phyloP scores from a whole-genome alignment of 1,284 basidiomycete species.

The Ganoderma lingzhi region DNA sequence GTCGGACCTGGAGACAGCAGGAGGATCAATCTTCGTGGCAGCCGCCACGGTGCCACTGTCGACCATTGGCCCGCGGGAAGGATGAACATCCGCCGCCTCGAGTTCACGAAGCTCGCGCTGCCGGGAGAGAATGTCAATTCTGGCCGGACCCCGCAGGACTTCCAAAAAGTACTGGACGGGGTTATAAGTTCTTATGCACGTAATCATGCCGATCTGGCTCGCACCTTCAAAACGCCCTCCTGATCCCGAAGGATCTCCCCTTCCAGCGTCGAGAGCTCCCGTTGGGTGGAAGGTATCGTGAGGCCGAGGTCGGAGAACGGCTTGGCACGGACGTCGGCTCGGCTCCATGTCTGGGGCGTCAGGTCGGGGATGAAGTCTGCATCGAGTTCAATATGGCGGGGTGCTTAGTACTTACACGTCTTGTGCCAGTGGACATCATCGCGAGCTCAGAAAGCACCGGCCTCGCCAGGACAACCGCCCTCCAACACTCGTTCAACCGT shows the following conservation, averaged over 20 bases:
- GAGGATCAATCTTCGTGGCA: background rate
- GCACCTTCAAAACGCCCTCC: background rate
- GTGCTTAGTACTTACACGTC: background rate
- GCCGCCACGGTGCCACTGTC: background rate
- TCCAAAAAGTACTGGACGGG: background rate
- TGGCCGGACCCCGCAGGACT: background rate
- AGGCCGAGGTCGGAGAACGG: background rate
- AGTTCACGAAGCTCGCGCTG: background rate
- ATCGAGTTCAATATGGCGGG: background rate
- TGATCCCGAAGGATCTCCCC: background rate
- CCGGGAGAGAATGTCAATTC: background rate
- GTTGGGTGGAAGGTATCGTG: background rate
- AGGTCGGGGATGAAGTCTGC: background rate
- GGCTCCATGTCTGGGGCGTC: background rate
- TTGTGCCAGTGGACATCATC: background rate
- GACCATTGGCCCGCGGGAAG: background rate
- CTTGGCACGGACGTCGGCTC: background rate
- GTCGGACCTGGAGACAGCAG: background rate
- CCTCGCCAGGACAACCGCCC: conserved; percentile 3
- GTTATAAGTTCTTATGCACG: too few species aligned
- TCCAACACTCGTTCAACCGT: background rate
- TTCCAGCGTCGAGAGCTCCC: background rate
- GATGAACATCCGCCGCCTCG: background rate
- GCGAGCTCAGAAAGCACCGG: background rate
- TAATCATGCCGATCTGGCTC: background rate